Base-by-base conservation (phyloP, 129 eudicot genomes). In the Escallonia herrerae region DNA sequence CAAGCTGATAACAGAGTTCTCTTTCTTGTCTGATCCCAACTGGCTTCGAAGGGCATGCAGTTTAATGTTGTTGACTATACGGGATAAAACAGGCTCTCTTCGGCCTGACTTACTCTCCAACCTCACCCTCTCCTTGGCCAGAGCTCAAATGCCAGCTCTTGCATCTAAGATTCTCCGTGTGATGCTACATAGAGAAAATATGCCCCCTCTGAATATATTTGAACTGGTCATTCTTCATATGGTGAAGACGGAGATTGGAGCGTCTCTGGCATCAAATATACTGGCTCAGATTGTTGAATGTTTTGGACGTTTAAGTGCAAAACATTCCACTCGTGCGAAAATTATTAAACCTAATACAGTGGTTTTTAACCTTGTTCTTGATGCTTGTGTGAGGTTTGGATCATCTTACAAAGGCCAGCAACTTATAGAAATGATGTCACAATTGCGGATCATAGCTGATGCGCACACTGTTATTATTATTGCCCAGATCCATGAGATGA, bases 301-400 rank as follows among this genome's bases (percentile, higher is more conserved):
- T 55, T 78, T 71, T 74, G 82, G 62, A 61, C 59, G 44, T 46
- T 53, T 71, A 33, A 77, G 72, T 40, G 67, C 51, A 44, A 73
- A 76, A 8, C 74, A 46, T 11, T 56, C 74, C 11, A 61, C 62
- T 40, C 15, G 22, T 52, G 59, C 55, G 7, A 69, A 72, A 60
- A 40, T 39, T 49, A 59, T 68, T 45, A 86, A 80, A 58, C 96
- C 91, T 33, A 85, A 84, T 72, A 83, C 87, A 5, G 6, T 72
- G 68, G 60, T 82, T 62, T 93, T 89, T 67, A 93, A 93, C 81
- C 87, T 89, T 58, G 81, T 86, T 75, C 91, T 93, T 72, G 82
- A 86, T 81, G 89, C 90, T 55, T 89, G 95, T 74, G 68, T 76
- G 60, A 73, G 83, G 71, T 80, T 75, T 80, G 74, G 76, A 71